These are phyloP conservation scores for Solanum hybrid DNA, from an alignment of 305 asterid species.

Conservation along the genomic window DNA sequence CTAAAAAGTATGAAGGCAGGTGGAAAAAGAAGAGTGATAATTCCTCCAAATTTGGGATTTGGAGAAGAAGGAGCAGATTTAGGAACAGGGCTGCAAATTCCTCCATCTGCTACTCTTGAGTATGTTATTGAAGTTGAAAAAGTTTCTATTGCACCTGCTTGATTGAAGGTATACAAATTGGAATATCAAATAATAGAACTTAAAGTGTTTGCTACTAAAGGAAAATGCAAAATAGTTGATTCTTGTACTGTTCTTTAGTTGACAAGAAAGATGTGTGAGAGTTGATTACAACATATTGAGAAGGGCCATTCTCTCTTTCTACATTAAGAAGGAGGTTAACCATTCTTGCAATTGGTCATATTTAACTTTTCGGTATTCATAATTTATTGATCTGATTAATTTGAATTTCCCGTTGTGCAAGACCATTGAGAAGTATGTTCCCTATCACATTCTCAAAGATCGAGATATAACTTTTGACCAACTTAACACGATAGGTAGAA, in stretches of 20 bases:
- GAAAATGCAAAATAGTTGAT: not conserved
- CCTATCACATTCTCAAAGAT: not conserved
- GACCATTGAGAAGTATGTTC: not conserved
- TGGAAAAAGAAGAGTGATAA: constrained; percentile 53
- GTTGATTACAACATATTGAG: not conserved
- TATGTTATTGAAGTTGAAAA: constrained; percentile 57
- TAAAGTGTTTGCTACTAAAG: not conserved
- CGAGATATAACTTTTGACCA: not conserved
- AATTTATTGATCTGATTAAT: not conserved
- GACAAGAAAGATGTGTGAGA: not conserved
- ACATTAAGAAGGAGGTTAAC: not conserved
- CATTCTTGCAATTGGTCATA: not conserved
- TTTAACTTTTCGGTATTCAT: too few species aligned
- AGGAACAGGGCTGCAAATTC: constrained; percentile 54
- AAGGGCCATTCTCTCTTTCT: not conserved
- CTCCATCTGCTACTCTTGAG: constrained; percentile 65
- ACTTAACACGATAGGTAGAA: not conserved
- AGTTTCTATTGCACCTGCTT: constrained; percentile 76
- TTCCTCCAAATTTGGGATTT: constrained; percentile 58
- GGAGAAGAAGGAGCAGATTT: constrained; percentile 82
- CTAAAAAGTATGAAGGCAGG: constrained; percentile 62
- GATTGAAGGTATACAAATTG: not conserved
- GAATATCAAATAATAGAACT: not conserved
- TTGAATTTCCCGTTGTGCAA: not conserved
- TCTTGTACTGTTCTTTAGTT: not conserved